These are phyloP conservation scores for Melaleuca quinquenervia DNA, from an alignment of 345 rosid species.

Conservation along the genomic window DNA sequence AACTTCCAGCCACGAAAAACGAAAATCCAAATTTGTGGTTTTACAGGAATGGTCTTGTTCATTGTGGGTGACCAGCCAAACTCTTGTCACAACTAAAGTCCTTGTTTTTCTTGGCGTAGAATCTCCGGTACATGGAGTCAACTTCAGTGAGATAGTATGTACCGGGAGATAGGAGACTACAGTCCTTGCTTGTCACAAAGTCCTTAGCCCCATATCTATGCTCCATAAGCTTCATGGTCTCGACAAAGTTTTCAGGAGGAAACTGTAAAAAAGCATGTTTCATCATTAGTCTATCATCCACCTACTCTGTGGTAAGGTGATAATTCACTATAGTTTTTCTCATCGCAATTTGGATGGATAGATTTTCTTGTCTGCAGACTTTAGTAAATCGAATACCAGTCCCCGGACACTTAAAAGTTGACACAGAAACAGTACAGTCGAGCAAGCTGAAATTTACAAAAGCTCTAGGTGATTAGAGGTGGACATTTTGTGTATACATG, in stretches of 20 bases:
- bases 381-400: not conserved
- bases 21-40: not conserved
- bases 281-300: not conserved
- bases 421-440: not conserved
- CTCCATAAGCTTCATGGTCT: conserved; percentile 85
- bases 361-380: not conserved
- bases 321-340: not conserved
- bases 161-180: conserved; percentile 74
- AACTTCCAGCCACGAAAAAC: not conserved
- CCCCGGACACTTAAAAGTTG: not conserved
- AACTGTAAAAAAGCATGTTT: conserved; percentile 27
- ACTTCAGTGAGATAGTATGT: conserved; percentile 91
- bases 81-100: not conserved
- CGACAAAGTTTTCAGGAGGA: conserved; percentile 72
- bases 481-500: not conserved
- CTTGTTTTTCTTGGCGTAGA: conserved; percentile 51
- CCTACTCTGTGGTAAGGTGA: not conserved
- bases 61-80: not conserved
- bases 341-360: not conserved
- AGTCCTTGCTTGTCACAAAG: conserved; percentile 78
- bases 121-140: conserved; percentile 83
- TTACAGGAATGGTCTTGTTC: not conserved
- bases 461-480: not conserved
- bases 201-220: conserved; percentile 90
- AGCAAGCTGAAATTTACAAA: not conserved